Evolutionary conservation across 2,329 filamentous ascomycete genomes (phyloP).

Genomic region (Fusarium domesticum): DNA sequence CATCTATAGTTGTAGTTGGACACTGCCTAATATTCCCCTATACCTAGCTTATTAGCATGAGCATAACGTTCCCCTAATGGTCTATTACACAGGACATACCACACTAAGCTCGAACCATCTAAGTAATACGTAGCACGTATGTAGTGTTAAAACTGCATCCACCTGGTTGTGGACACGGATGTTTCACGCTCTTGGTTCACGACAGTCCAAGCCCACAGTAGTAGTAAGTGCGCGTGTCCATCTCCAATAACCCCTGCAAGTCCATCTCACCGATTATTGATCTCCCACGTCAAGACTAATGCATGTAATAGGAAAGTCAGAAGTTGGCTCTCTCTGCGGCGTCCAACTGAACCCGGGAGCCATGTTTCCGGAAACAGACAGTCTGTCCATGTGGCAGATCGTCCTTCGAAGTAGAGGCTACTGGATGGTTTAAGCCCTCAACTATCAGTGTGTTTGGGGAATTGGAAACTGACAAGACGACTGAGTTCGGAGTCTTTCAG

Average conservation of each 20-base stretch:
- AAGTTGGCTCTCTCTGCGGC: no score
- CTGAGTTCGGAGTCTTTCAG: no score
- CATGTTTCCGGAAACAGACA: background rate
- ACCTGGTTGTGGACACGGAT: background rate
- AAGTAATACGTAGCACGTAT: no score
- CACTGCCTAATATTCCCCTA: background rate
- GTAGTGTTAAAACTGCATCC: no score
- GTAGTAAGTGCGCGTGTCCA: background rate
- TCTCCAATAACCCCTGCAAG: background rate
- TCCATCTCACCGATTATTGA: background rate
- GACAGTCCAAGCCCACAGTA: background rate
- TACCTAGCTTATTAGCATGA: background rate
- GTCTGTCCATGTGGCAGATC: background rate
- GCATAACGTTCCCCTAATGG: background rate
- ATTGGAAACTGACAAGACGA: no score
- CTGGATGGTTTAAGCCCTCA: no score
- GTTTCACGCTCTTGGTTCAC: background rate
- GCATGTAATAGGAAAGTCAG: no score
- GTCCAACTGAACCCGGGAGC: background rate
- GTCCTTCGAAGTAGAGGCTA: no score
- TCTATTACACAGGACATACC: background rate
- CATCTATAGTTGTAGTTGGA: background rate
- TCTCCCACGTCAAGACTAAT: no score
- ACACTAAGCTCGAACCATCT: background rate
- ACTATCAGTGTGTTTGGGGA: no score